Percentiles rank a stretch among this genome's conserved stretches.
These are phyloP conservation scores for Blastobotrys ciferrii DNA, from an alignment of 1,139 yeast species.

Conservation along the genomic window DNA sequence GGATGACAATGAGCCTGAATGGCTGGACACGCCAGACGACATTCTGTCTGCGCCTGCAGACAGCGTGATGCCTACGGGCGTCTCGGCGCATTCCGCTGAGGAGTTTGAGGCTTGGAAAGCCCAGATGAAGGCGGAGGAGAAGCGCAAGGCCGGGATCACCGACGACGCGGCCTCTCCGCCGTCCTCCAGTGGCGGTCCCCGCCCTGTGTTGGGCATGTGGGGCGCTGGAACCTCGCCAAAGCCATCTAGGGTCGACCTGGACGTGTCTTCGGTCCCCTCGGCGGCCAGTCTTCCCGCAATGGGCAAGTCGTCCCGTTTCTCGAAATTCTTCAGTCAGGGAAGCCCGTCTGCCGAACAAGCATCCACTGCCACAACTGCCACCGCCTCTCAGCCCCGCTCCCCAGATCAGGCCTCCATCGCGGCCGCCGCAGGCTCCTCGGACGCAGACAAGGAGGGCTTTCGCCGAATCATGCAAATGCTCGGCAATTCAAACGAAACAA, in stretches of 20 bases:
- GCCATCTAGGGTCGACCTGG: conserved; percentile 7
- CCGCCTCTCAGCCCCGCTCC: conserved; percentile 5
- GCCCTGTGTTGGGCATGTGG: conserved; percentile 31
- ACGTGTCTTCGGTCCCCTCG: conserved; percentile 7
- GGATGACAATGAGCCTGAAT: conserved; percentile 19
- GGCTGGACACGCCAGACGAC: conserved; percentile 21
- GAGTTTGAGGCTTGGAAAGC: conserved; percentile 37
- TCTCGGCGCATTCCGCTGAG: conserved; percentile 22
- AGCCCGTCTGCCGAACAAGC: conserved; percentile 10
- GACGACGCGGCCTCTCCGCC: conserved; percentile 1
- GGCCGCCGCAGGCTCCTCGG: conserved; percentile 11
- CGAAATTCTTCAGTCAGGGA: conserved; percentile 28
- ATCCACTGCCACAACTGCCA: conserved; percentile 6
- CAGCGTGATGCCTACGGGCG: conserved; percentile 3
- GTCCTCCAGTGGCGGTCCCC: conserved; percentile 12
- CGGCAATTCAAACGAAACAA: conserved; percentile 17
- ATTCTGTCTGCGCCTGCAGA: conserved; percentile 4
- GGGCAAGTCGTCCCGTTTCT: conserved; percentile 26
- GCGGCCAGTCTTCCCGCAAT: conserved; percentile 9
- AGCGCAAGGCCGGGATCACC: conserved; percentile 24
- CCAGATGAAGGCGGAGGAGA: conserved; percentile 29
- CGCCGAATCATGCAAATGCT: conserved; percentile 37
- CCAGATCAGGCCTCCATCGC: conserved; percentile 2
- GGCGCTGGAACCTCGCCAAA: conserved; percentile 15
- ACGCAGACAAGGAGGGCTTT: conserved; percentile 35